phyloP scores from a whole-genome alignment of 2,329 filamentous ascomycete species.

The Cercospora sp. region DNA sequence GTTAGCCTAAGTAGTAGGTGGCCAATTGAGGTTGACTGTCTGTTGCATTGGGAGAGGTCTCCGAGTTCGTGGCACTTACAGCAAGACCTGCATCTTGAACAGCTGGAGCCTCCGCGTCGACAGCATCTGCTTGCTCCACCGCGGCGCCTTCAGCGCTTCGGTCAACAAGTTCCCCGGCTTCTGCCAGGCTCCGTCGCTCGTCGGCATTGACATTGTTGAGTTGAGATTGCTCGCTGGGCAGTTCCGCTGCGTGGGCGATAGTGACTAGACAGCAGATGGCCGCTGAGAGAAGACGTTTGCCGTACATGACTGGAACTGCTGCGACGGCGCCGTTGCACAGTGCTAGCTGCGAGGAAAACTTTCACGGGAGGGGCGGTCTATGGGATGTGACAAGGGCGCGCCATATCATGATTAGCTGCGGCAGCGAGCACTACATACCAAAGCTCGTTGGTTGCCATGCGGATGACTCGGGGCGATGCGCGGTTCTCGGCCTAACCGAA shows the following conservation, averaged over 20 bases:
- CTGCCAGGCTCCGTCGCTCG: background rate
- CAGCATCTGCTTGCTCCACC: background rate
- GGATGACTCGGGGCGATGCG: background rate
- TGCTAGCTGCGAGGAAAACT: background rate
- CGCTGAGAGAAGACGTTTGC: background rate
- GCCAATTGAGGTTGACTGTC: background rate
- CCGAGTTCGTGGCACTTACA: background rate
- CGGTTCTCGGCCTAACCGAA: background rate
- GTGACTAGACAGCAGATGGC: background rate
- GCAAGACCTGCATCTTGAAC: constrained; percentile 4
- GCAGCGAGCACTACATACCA: constrained; percentile 4
- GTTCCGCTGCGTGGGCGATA: background rate
- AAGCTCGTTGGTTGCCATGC: background rate
- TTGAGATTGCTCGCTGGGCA: background rate
- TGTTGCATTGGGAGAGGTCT: background rate
- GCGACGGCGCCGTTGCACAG: background rate
- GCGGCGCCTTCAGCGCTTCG: background rate
- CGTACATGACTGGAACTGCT: background rate
- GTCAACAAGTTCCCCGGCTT: background rate
- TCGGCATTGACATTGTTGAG: background rate
- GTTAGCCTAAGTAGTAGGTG: background rate
- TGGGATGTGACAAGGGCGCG: background rate
- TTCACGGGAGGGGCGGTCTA: background rate
- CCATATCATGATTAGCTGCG: background rate
- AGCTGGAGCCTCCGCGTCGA: background rate